A percentile compares a stretch with the other conserved stretches of the same genome.
Conservation (phyloP, 2,329 filamentous ascomycete species). For the Curvularia spicifera region DNA sequence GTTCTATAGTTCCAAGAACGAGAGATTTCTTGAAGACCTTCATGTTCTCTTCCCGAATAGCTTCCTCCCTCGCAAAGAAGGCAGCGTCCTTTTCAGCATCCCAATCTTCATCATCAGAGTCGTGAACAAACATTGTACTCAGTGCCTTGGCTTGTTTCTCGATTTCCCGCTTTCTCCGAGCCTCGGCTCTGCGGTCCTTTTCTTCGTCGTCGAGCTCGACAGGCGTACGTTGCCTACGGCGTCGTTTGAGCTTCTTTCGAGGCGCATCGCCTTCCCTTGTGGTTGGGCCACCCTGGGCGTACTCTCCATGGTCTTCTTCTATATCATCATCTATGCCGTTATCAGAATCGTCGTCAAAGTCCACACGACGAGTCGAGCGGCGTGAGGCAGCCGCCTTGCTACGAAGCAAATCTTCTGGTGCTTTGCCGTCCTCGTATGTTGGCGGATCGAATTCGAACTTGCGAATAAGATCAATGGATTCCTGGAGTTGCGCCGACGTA, state of each 20-base stretch:
- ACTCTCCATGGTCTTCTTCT: conserved; percentile 64
- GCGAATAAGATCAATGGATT: conserved; percentile 74
- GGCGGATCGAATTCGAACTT: conserved; percentile 80
- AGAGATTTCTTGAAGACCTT: conserved; percentile 55
- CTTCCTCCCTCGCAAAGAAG: conserved; percentile 80
- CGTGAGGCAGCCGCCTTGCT: conserved; percentile 65
- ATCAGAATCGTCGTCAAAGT: conserved; percentile 74
- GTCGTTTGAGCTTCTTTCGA: conserved; percentile 63
- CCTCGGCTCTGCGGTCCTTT: conserved; percentile 64
- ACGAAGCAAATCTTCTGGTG: conserved; percentile 79
- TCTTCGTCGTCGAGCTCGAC: conserved; percentile 69
- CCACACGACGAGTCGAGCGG: conserved; percentile 55
- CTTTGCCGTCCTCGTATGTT: conserved; percentile 74
- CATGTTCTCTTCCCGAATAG: conserved; percentile 64
- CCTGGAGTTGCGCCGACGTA: conserved; percentile 68
- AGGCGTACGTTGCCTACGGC: conserved; percentile 61
- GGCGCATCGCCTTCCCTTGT: conserved; percentile 60
- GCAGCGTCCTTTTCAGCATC: conserved; percentile 74
- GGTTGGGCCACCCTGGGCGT: conserved; percentile 72
- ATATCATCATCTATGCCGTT: conserved; percentile 65
- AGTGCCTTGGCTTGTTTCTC: conserved; percentile 83
- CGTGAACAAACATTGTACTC: conserved; percentile 79
- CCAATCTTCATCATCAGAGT: conserved; percentile 87
- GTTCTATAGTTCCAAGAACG: conserved; percentile 53
- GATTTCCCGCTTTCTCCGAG: conserved; percentile 70